A percentile compares a stretch with the other conserved stretches of the same genome.
These are phyloP conservation scores for Cutaneotrichosporon sp. DNA, from an alignment of 1,284 basidiomycete genomes.

Conservation along the genomic window DNA sequence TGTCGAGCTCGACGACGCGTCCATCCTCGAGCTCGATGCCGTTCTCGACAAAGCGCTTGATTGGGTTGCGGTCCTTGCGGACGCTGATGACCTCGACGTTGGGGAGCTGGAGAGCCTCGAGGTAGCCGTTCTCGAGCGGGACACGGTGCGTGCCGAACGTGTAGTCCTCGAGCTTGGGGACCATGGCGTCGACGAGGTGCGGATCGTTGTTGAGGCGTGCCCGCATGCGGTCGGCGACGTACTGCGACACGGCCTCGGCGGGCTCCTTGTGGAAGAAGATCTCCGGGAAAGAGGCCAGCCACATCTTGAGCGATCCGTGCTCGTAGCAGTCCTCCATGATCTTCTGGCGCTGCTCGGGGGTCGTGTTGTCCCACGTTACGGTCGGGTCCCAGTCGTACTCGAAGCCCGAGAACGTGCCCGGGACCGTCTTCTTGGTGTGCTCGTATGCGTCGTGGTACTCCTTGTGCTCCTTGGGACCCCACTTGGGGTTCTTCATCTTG, in stretches of 20 bases:
- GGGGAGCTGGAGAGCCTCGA: conserved; percentile 14
- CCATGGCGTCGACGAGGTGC: conserved; percentile 15
- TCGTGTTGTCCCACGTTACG: not conserved
- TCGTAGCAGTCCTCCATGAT: conserved; percentile 15
- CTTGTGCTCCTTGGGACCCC: conserved; percentile 5
- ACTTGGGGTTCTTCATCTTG: conserved; percentile 22
- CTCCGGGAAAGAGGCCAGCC: conserved; percentile 19
- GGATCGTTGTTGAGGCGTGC: conserved; percentile 19
- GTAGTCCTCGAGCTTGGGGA: conserved; percentile 11
- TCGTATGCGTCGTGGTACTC: conserved; percentile 12
- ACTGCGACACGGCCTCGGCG: conserved; percentile 11
- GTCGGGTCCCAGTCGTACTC: conserved; percentile 15
- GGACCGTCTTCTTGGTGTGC: conserved; percentile 5
- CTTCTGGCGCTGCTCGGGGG: conserved; percentile 12
- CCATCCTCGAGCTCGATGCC: conserved; percentile 18
- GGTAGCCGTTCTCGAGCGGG: conserved; percentile 21
- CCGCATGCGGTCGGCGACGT: conserved; percentile 16
- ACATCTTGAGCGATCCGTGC: conserved; percentile 22
- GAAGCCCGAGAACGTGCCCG: conserved; percentile 16
- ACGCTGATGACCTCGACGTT: conserved; percentile 20
- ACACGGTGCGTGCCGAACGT: conserved; percentile 22
- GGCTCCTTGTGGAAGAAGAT: conserved; percentile 18
- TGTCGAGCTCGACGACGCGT: conserved; percentile 15
- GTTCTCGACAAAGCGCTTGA: conserved; percentile 13
- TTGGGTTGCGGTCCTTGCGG: conserved; percentile 13